Conservation (phyloP, 1,139 yeast genomes). For the Geotrichum klebahnii region DNA sequence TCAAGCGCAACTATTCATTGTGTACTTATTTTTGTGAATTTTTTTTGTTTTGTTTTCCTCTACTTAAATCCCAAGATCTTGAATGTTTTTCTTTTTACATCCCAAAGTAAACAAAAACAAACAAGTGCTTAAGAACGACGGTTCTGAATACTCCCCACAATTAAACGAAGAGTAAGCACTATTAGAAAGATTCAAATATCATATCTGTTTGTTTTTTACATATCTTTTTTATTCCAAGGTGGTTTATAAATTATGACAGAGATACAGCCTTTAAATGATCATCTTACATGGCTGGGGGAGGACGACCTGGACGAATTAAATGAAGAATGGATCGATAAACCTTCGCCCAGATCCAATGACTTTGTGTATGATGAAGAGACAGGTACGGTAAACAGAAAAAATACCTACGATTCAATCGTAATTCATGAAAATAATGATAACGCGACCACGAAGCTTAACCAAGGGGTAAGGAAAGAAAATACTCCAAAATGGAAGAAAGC, state of each 20-base stretch:
- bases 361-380: neutral
- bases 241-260: too few species aligned
- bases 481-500: conserved; percentile 18
- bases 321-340: conserved; percentile 18
- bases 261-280: neutral
- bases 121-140: too few species aligned
- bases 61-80: too few species aligned
- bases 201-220: too few species aligned
- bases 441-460: conserved; percentile 7
- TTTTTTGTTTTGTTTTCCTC: too few species aligned
- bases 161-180: too few species aligned
- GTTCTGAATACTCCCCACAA: too few species aligned
- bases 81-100: too few species aligned
- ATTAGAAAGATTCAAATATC: neutral
- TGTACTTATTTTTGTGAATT: too few species aligned
- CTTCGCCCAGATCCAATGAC: conserved; percentile 4
- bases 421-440: conserved; percentile 1
- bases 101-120: neutral
- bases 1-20: too few species aligned
- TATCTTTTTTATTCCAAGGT: too few species aligned
- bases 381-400: conserved; percentile 2
- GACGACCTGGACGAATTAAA: conserved; percentile 14
- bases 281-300: conserved; percentile 6
- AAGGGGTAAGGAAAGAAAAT: neutral
- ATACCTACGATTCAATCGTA: conserved; percentile 1